These are phyloP conservation scores for Arxiozyma slooffiae DNA, from an alignment of 1,139 yeast genomes.

Conservation along the genomic window DNA sequence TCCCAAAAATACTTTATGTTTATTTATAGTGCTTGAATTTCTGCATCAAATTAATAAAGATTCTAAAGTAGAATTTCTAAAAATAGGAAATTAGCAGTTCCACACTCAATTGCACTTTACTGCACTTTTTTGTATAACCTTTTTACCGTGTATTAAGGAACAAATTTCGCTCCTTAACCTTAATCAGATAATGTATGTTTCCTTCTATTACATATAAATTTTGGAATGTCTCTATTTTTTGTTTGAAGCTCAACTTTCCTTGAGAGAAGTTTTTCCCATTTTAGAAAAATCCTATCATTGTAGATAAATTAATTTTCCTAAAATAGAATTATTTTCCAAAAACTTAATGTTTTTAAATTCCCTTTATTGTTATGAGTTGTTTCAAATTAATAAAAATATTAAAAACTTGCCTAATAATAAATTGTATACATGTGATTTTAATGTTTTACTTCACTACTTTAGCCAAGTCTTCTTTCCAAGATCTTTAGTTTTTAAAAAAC, in stretches of 20 bases:
- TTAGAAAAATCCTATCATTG: not conserved
- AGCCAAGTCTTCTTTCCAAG: not conserved
- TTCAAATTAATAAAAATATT: not conserved
- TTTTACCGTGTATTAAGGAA: too few species aligned
- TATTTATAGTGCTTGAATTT: too few species aligned
- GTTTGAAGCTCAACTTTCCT: not conserved
- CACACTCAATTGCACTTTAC: too few species aligned
- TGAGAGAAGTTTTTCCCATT: too few species aligned
- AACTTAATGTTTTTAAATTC: not conserved
- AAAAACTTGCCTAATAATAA: not conserved
- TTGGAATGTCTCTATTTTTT: not conserved
- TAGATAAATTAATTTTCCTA: not conserved
- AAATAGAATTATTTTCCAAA: not conserved
- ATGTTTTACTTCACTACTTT: not conserved
- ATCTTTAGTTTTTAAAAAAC: not conserved
- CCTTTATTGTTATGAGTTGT: not conserved
- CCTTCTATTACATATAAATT: too few species aligned
- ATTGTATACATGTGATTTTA: not conserved
- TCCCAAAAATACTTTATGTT: too few species aligned
- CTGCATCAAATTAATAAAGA: too few species aligned
- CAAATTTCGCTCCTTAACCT: too few species aligned
- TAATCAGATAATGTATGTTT: not conserved
- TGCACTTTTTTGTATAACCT: not conserved
- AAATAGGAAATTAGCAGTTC: not conserved
- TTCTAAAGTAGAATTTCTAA: too few species aligned